Percentiles rank a stretch among this genome's conserved stretches.
Evolutionary conservation across 2,329 filamentous ascomycete species (phyloP).

Genomic region (Colletotrichum sp.): DNA sequence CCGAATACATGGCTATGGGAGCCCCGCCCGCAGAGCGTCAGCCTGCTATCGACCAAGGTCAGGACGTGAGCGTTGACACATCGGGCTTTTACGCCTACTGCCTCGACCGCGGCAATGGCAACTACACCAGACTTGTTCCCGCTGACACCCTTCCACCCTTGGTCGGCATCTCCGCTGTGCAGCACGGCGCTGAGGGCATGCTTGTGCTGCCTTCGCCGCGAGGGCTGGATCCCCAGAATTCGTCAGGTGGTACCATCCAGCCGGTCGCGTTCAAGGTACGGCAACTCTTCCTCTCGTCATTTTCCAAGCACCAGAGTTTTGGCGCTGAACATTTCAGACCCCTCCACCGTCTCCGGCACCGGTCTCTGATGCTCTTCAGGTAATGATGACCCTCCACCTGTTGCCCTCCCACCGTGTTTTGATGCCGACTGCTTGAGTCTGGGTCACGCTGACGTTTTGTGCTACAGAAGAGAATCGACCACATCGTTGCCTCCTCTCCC

Average conservation of each 20-base stretch:
- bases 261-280: conserved; percentile 44
- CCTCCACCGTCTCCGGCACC: conserved; percentile 21
- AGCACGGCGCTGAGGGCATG: conserved; percentile 46
- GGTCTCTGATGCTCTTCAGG: conserved; percentile 36
- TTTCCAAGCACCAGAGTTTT: conserved; percentile 11
- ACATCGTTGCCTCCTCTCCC: conserved; percentile 27
- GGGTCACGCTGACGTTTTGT: neutral
- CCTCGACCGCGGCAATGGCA: conserved; percentile 56
- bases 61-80: conserved; percentile 19
- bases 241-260: conserved; percentile 37
- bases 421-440: neutral
- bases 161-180: conserved; percentile 44
- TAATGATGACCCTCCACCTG: conserved; percentile 22
- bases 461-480: conserved; percentile 35
- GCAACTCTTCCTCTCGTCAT: neutral
- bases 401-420: too few relatives aligned
- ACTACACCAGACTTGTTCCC: conserved; percentile 58
- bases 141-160: conserved; percentile 56
- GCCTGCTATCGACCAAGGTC: conserved; percentile 13
- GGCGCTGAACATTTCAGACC: conserved; percentile 31
- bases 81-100: conserved; percentile 51
- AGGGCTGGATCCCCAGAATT: conserved; percentile 39
- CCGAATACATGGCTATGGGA: neutral
- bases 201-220: conserved; percentile 49
- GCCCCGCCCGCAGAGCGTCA: neutral